Evolutionary conservation across 768 basidiomycete species (phyloP).

Genomic region (Suillus placidus): DNA sequence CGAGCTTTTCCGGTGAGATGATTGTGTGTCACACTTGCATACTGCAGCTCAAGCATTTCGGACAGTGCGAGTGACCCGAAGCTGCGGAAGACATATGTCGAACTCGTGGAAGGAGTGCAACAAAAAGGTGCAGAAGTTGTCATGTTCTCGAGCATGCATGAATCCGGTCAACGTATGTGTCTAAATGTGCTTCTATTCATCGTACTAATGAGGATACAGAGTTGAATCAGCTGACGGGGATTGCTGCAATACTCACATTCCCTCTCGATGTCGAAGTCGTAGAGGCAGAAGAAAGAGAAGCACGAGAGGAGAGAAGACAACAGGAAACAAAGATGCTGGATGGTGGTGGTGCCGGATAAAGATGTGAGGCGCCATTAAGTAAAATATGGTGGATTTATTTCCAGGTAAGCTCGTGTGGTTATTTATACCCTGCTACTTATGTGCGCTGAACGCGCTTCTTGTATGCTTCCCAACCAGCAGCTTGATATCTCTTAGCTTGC

Average conservation of each 20-base stretch:
- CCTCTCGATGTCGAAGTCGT: constrained; percentile 95
- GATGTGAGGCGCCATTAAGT: background rate
- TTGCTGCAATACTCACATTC: constrained; percentile 95
- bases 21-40: background rate
- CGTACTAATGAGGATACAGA: constrained; percentile 49
- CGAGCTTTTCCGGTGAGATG: constrained; percentile 80
- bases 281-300: constrained; percentile 87
- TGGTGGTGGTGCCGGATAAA: constrained; percentile 6
- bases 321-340: constrained; percentile 13
- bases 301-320: constrained; percentile 43
- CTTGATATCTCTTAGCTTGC: constrained; percentile 83
- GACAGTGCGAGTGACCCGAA: constrained; percentile 77
- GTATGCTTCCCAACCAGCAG: constrained; percentile 93
- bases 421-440: background rate
- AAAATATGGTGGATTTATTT: background rate
- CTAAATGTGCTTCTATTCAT: constrained; percentile 1
- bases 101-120: constrained; percentile 85
- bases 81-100: constrained; percentile 82
- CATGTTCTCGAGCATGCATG: constrained; percentile 99
- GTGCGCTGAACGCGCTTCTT: constrained; percentile 46
- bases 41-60: background rate
- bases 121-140: constrained; percentile 90
- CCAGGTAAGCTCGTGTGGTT: background rate
- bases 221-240: constrained; percentile 92
- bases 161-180: constrained; percentile 91